Evolutionary conservation across 495 filamentous ascomycete genomes (phyloP), one percentile per base, ranked within the genome.

Genomic region (Podospora pseudopauciseta): DNA sequence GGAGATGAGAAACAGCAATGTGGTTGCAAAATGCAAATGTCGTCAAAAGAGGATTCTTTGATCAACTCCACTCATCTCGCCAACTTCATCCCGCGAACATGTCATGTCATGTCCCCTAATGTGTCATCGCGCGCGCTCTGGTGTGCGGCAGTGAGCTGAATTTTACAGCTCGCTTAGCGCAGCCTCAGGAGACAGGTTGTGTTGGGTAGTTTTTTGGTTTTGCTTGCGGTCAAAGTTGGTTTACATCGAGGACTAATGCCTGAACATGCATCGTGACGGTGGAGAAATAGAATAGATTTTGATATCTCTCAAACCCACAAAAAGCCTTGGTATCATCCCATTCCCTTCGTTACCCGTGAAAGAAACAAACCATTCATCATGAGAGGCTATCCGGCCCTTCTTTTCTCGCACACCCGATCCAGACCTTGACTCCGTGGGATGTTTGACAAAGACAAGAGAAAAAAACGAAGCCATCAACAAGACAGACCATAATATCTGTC

Each of bases 271-370:
- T 2, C 39, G 9, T 11, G 39, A 13, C 0, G 39, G 2, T 49
- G 7, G 7, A 16, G 13, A 11, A 18, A 39, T 5, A 39, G 39
- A 49, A 20, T 58, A 20, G 6, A 58, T 20, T 20, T 5, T 20
- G n/a, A 20, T 20, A 58, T 58, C 19, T 20, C 23, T 56, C 16
- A 9, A 58, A 58, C n/a, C 15, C n/a, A 66, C 34, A 5, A n/a
- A 32, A n/a, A 54, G 53, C 32, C 28, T 60, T 62, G 65, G 65
- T 62, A 67, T 67, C 65, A 67, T 63, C 26, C 56, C 23, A 58
- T 58, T 7, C 39, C 39, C 15, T 49, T 11, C 39, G 39, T 13
- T 16, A 49, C 39, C 39, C 39, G 2, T 49, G 39, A 49, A 27
- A 58, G 20, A 58, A 58, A 56, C 16, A 58, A 20, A 58, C n/a